Conservation (phyloP, 768 basidiomycete genomes). For the Calocera viscosa region DNA sequence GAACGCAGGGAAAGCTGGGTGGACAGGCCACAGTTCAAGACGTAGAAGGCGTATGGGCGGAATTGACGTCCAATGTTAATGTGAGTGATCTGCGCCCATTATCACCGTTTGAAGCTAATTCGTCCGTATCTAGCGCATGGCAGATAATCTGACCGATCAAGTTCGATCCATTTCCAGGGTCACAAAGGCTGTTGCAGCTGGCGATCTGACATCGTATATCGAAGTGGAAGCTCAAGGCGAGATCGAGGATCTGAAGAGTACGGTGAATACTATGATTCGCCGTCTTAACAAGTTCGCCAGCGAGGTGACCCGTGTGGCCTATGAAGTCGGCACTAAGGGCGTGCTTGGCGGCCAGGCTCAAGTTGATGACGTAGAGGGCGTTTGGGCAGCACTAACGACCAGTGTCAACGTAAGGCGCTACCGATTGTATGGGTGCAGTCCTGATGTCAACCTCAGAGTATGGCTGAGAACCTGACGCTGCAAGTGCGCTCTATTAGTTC, state of each 20-base stretch:
- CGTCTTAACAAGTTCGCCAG: constrained; percentile 61
- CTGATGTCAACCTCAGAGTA: constrained; percentile 33
- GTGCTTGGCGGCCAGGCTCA: constrained; percentile 79
- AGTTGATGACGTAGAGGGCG: constrained; percentile 83
- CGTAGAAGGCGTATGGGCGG: constrained; percentile 77
- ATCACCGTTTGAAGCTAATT: constrained; percentile 6
- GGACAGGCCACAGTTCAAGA: constrained; percentile 80
- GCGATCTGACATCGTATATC: constrained; percentile 72
- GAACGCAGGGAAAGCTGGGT: constrained; percentile 77
- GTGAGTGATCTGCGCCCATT: constrained; percentile 24
- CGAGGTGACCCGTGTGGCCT: constrained; percentile 72
- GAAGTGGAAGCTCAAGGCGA: constrained; percentile 90
- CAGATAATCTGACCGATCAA: constrained; percentile 70
- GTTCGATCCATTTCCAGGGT: constrained; percentile 90
- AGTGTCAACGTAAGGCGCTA: constrained; percentile 61
- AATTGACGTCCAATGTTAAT: constrained; percentile 42
- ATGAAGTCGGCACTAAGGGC: constrained; percentile 79
- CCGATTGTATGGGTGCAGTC: constrained; percentile 16
- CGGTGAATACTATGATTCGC: constrained; percentile 66
- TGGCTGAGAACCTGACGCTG: constrained; percentile 44
- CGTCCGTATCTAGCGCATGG: constrained; percentile 55
- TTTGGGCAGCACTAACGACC: constrained; percentile 76
- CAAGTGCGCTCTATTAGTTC: constrained; percentile 32
- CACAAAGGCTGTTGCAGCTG: constrained; percentile 64
- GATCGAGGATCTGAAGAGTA: constrained; percentile 75